Evolutionary conservation across 495 filamentous ascomycete genomes (phyloP), one percentile per base, ranked within the genome.

Genomic region (Penicillium desertorum): DNA sequence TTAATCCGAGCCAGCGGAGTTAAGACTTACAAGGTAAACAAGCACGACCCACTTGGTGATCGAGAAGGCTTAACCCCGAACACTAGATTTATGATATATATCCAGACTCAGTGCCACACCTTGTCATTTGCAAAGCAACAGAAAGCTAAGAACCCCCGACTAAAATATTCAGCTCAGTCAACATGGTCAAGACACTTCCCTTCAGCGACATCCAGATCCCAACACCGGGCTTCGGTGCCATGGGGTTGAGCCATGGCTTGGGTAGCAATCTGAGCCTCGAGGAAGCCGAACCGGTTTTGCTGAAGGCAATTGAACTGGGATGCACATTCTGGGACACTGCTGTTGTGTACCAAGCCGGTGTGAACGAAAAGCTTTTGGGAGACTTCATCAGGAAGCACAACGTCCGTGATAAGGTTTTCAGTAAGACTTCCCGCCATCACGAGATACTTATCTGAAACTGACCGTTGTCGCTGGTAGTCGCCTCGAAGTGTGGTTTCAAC

Each of bases 291-390:
- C 79, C 79, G 23, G 78, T 81, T 0, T 61, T 81, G 1, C 55
- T 78, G 41, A 79, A 79, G 56, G 79, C 78, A 1, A 73, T 81
- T 54, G 77, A 81, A 48, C 53, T 81, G 7, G 78, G 78, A 10
- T 81, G 78, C 46, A 80, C 76, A 4, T 81, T 81, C 62, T 81
- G 79, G 79, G 79, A 81, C 54, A 80, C 78, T 39, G 79, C 79
- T 43, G 78, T 80, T 45, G 75, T 75, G 6, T 81, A 81, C 52
- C 62, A 69, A 61, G 76, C 76, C 6, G 77, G 77, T 37, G 70
- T 75, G 5, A 80, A 80, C 39, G 77, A 80, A 54, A 79, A 79
- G 61, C 71, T 82, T 3, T 72, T 82, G 0, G 79, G 79, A 23
- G 77, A 80, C 32, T 82, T 80, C 55, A 79, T 82, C 58, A 63